Evolutionary conservation across 768 basidiomycete species (phyloP).

Genomic region (Gymnopilus junonius): DNA sequence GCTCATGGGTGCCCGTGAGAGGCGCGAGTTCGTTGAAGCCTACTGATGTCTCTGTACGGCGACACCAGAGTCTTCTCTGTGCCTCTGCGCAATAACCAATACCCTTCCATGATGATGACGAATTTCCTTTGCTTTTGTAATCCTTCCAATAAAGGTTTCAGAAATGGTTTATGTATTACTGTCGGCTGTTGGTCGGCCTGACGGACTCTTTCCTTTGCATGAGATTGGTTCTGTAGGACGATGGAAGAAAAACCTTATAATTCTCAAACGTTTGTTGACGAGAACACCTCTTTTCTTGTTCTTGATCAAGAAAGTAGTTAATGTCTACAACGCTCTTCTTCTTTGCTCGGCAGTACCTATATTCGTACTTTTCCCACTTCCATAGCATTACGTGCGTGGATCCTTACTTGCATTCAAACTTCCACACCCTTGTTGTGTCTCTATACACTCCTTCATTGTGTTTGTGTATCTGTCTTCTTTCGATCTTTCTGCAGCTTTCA

Average conservation of each 20-base stretch:
- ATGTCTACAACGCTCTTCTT: too few relatives aligned
- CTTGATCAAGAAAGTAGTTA: constrained; percentile 15
- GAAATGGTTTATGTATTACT: constrained; percentile 27
- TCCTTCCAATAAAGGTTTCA: constrained; percentile 20
- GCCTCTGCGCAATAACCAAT: neutral
- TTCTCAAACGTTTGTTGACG: constrained; percentile 19
- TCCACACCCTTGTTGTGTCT: constrained; percentile 23
- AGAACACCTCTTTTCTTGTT: constrained; percentile 20
- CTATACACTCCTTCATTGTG: constrained; percentile 28
- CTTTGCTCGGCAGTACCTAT: constrained; percentile 12
- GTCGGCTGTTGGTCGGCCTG: constrained; percentile 18
- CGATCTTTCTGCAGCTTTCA: constrained; percentile 16
- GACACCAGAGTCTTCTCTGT: neutral
- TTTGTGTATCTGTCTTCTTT: constrained; percentile 15
- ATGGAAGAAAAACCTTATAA: constrained; percentile 15
- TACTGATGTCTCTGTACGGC: constrained; percentile 46
- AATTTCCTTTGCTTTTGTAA: constrained; percentile 14
- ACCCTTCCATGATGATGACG: constrained; percentile 8
- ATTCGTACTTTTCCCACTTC: constrained; percentile 17
- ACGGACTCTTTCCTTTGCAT: constrained; percentile 30
- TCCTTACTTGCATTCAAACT: constrained; percentile 9
- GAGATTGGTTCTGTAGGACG: constrained; percentile 26
- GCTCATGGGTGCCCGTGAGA: constrained; percentile 82
- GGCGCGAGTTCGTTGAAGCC: constrained; percentile 74
- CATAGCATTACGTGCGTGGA: constrained; percentile 18